Base-by-base conservation (phyloP, 768 basidiomycete species). In the Basidioascus undulatus region DNA sequence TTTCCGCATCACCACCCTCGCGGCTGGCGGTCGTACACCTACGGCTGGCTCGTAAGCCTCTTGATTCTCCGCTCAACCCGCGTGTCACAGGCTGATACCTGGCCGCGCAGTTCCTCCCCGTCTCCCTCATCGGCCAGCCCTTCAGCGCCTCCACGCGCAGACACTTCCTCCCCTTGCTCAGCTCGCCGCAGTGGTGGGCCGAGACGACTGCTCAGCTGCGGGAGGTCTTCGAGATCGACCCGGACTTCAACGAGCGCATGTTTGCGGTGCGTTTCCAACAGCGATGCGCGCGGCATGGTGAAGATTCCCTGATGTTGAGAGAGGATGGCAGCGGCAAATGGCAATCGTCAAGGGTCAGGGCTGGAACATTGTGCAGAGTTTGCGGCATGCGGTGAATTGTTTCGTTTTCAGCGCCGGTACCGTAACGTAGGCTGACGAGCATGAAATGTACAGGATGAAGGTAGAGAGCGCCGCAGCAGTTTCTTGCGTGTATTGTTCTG, bases 331-430 rank as follows among this genome's bases (percentile, higher is more conserved):
- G 76, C 65, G 76, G 45, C 84, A 89, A 65, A 59, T 87, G 42
- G 75, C 81, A n/a, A 81, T 89, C 5, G 75, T 89, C 44, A 87
- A 87, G 60, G 83, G 81, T 11, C 83, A 87, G 55, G 83, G 78
- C 32, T 82, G 75, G 70, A 84, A 86, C 50, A 76, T 87, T 28
- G 67, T 86, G 2, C 76, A 84, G 54, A 82, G 78, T 2, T 59
- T 84, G 38, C 74, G 67, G 50, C 81, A 84, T 54, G 54, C 62
- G 16, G 79, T 80, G 53, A 55, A 74, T 64, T 24, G 10, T 32
- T 23, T 9, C 44, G 1, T 11, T 33, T 6, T 35, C 24, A 28
- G 13, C 11, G 16, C 21, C 37, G 28, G 24, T 41, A 3, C n/a
- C 5, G 15, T 5, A 18, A 7, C 15, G 15, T 40, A 40, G 30